phyloP scores from a whole-genome alignment of 1,139 yeast species.

The Komagataea norvegica region DNA sequence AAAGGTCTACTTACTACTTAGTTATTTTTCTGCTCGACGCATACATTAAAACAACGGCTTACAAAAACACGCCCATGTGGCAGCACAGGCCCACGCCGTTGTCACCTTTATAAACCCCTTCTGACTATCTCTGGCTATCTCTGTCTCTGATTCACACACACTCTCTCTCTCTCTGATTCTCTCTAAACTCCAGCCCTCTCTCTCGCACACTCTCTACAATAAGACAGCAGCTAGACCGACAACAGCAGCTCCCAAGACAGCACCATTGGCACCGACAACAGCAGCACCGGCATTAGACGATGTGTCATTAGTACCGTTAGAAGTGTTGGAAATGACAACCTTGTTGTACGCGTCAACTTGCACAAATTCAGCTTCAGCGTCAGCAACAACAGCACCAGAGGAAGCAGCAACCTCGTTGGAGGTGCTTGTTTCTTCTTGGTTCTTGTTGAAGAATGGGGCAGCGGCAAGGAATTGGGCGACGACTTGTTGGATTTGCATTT shows the following conservation, averaged over 20 bases:
- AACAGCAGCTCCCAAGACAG: conserved; percentile 22
- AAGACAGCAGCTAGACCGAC: conserved; percentile 26
- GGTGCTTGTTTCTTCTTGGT: conserved; percentile 11
- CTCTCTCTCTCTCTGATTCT: not conserved
- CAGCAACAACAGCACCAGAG: no score
- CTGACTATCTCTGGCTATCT: no score
- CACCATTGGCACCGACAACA: conserved; percentile 13
- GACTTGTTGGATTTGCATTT: conserved; percentile 28
- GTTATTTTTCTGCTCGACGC: no score
- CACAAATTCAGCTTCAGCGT: conserved; percentile 9
- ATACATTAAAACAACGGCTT: no score
- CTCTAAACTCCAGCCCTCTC: not conserved
- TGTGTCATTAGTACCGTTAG: conserved; percentile 23
- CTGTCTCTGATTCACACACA: no score
- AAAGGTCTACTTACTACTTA: no score
- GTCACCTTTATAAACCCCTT: no score
- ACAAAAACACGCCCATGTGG: no score
- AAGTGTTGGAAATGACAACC: conserved; percentile 14
- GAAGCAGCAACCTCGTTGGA: conserved; percentile 1
- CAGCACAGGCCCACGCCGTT: no score
- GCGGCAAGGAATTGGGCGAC: conserved; percentile 26
- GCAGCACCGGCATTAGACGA: conserved; percentile 24
- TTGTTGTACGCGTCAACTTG: conserved; percentile 14
- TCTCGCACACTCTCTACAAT: conserved; percentile 15
- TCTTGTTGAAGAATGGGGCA: conserved; percentile 17